Evolutionary conservation across 1,139 yeast genomes (phyloP), one percentile per base, ranked within the genome.

Genomic region (Suhomyces bokatorum): DNA sequence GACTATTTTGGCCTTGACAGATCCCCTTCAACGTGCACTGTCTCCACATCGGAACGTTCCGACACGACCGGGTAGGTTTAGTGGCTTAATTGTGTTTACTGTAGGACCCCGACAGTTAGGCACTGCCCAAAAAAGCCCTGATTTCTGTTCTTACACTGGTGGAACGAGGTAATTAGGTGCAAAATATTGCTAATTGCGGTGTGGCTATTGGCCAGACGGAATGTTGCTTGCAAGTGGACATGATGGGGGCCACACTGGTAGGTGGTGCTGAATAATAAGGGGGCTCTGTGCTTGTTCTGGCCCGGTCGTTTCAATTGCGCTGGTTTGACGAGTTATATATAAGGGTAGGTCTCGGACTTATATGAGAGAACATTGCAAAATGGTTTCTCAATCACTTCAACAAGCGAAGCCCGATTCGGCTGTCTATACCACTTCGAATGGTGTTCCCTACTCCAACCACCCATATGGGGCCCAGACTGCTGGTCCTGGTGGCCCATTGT

Each of bases 401-500:
- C 42, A 45, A 6, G 43, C 48, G 13, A 39, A 48, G 14, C 44
- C 47, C 26, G 61, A 59, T 44, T 47, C 55, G 6, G 64, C 64
- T 9, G 66, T 63, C 12, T 63, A 59, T 43, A 41, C 67, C 17
- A 60, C 63, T 13, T 61, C 66, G 11, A 63, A 63, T 47, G 67
- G 67, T 33, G 66, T 56, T 1, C 64, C 67, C 13, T 53, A 56
- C 35, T 38, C 55, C 16, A 50, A 51, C 27, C 67, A 63, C 36
- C 67, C 67, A 20, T 60, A 60, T 40, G 63, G 64, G 6, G 57
- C 66, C 24, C 64, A 61, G 43, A 56, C 63, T 14, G 66, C 66
- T 3, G 63, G 63, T 16, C 67, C 66, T 1, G 73, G 77, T 42
- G 86, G 86, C 5, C 85, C 85, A 1, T 60, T 81, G 51, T 61